Evolutionary conservation across 2,329 filamentous ascomycete genomes (phyloP).

Genomic region (Aspergillus uvarum): DNA sequence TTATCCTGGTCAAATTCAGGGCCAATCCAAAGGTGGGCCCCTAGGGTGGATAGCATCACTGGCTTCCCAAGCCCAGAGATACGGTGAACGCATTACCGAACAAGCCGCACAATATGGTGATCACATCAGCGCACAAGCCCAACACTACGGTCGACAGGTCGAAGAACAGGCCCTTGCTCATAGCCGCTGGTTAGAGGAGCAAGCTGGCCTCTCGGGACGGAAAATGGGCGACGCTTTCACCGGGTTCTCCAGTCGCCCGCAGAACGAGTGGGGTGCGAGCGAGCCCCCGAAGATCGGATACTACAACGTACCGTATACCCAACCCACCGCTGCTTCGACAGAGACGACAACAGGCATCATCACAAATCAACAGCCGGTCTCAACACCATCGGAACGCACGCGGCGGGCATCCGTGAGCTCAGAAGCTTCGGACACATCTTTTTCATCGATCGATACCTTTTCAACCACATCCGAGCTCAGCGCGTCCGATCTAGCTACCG

Average conservation of each 20-base stretch:
- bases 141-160: constrained; percentile 38
- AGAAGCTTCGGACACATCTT: constrained; percentile 33
- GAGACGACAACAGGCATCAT: neutral
- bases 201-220: constrained; percentile 31
- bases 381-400: constrained; percentile 15
- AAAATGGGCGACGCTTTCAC: constrained; percentile 26
- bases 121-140: constrained; percentile 34
- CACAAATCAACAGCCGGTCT: constrained; percentile 3
- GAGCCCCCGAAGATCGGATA: constrained; percentile 17
- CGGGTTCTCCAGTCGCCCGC: constrained; percentile 15
- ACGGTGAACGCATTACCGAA: constrained; percentile 39
- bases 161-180: constrained; percentile 41
- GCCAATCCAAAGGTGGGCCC: constrained; percentile 28
- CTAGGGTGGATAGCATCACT: constrained; percentile 37
- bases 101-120: constrained; percentile 37
- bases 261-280: constrained; percentile 16
- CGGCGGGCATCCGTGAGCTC: constrained; percentile 34
- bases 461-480: constrained; percentile 39
- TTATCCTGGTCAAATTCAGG: constrained; percentile 20
- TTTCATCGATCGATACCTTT: constrained; percentile 39
- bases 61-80: constrained; percentile 40
- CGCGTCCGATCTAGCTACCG: constrained; percentile 35
- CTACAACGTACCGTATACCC: constrained; percentile 13
- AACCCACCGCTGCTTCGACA: constrained; percentile 4
- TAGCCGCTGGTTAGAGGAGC: constrained; percentile 40